A percentile compares a stretch with the other conserved stretches of the same genome.
Conservation (phyloP, 1,284 basidiomycete genomes). For the Hymenochaete sp. region DNA sequence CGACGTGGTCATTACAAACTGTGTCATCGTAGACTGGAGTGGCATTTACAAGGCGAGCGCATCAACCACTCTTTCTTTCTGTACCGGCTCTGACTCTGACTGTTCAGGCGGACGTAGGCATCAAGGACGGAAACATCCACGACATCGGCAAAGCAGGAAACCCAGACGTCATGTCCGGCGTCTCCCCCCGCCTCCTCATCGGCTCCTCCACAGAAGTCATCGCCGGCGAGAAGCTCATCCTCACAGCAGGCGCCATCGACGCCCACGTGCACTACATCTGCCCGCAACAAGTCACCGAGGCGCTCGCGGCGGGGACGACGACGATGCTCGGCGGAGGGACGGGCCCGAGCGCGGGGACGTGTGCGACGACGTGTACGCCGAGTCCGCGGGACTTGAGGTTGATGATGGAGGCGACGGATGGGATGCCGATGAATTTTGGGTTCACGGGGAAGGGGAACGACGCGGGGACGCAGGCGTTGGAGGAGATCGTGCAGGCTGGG, state of each 20-base stretch:
- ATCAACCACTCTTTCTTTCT: conserved; percentile 9
- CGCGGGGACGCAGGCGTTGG: conserved; percentile 59
- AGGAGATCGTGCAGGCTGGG: conserved; percentile 83
- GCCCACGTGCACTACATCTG: conserved; percentile 92
- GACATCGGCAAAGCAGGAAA: conserved; percentile 97
- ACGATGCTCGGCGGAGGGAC: conserved; percentile 92
- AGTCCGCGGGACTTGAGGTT: conserved; percentile 79
- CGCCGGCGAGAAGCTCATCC: conserved; percentile 88
- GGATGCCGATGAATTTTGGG: conserved; percentile 84
- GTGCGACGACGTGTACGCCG: conserved; percentile 93
- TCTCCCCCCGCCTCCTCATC: conserved; percentile 68
- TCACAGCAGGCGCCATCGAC: conserved; percentile 92
- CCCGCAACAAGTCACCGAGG: conserved; percentile 78
- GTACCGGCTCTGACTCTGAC: conserved; percentile 8
- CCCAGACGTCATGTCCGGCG: conserved; percentile 85
- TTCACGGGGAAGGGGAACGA: conserved; percentile 97
- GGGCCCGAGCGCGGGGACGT: conserved; percentile 84
- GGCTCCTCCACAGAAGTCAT: conserved; percentile 91
- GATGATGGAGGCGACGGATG: conserved; percentile 87
- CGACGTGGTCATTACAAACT: conserved; percentile 93
- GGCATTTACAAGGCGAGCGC: conserved; percentile 81
- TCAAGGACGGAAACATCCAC: conserved; percentile 77
- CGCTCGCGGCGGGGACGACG: conserved; percentile 67
- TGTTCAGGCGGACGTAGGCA: conserved; percentile 87
- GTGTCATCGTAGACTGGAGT: conserved; percentile 89